These are phyloP conservation scores for Syzygium aqueum DNA, from an alignment of 345 rosid species.

Conservation along the genomic window DNA sequence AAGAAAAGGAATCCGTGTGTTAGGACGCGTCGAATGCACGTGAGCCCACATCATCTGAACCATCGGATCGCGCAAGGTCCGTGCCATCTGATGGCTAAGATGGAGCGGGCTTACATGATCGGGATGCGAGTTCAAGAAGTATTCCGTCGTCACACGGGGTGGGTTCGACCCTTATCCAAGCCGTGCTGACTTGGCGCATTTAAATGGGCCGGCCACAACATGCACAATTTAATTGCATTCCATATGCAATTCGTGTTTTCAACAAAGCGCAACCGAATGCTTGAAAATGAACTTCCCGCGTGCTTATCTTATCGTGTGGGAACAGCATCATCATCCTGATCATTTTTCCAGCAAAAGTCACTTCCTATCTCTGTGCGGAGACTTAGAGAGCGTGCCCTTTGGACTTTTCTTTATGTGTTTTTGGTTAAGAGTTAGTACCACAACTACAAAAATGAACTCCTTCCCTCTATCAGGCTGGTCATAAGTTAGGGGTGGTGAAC, in stretches of 20 bases:
- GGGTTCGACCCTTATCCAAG: background rate
- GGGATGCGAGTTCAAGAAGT: background rate
- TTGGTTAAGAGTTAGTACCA: background rate
- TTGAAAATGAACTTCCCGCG: background rate
- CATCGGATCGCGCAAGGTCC: background rate
- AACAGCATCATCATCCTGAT: no score
- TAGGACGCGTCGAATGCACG: background rate
- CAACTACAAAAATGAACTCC: background rate
- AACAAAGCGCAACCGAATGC: background rate
- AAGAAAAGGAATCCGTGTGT: no score
- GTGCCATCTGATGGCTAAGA: background rate
- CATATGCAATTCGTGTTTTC: background rate
- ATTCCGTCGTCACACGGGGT: no score
- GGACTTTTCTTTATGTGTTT: background rate
- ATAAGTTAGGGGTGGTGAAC: background rate
- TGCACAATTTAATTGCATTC: background rate
- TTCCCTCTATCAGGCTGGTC: background rate
- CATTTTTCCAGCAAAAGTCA: background rate
- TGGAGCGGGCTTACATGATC: background rate
- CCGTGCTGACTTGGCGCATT: background rate
- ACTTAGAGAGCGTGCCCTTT: background rate
- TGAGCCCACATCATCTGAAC: background rate
- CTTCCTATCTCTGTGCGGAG: no score
- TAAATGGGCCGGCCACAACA: background rate
- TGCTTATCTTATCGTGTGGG: background rate